Conservation (phyloP, 495 filamentous ascomycete species). For the Mytilinidion resinicola region DNA sequence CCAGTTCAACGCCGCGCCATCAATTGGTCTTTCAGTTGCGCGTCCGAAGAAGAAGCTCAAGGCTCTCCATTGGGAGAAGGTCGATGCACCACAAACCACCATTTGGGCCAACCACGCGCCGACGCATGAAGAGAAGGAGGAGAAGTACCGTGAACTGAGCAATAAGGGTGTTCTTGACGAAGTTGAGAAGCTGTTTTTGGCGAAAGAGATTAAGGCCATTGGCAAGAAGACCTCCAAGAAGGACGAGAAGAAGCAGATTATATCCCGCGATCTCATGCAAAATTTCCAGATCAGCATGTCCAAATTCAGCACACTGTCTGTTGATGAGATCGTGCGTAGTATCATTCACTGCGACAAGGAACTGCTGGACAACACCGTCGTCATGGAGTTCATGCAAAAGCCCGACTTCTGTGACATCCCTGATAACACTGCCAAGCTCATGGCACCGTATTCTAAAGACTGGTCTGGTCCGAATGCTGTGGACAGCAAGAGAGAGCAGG, state of each 20-base stretch:
- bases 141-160: slow-evolving; percentile 88
- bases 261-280: slow-evolving; percentile 84
- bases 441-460: slow-evolving; percentile 92
- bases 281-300: slow-evolving; percentile 88
- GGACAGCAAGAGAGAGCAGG: slow-evolving; percentile 73
- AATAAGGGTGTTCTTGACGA: slow-evolving; percentile 93
- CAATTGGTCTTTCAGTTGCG: slow-evolving; percentile 51
- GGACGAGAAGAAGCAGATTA: slow-evolving; percentile 94
- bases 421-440: slow-evolving; percentile 81
- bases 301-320: slow-evolving; percentile 75
- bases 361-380: slow-evolving; percentile 83
- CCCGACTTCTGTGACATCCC: slow-evolving; percentile 87
- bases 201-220: slow-evolving; percentile 91
- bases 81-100: slow-evolving; percentile 87
- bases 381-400: slow-evolving; percentile 93
- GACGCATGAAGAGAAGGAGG: slow-evolving; percentile 76
- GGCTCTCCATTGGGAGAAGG: slow-evolving; percentile 98
- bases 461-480: slow-evolving; percentile 88
- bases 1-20: slow-evolving; percentile 13
- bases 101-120: slow-evolving; percentile 88
- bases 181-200: slow-evolving; percentile 94
- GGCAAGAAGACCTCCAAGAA: slow-evolving; percentile 63
- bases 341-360: slow-evolving; percentile 92
- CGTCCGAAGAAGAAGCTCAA: slow-evolving; percentile 99
- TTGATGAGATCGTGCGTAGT: slow-evolving; percentile 81